phyloP scores from a whole-genome alignment of 371 early-diverging fungal genomes.

The Apophysomyces ossiformis region DNA sequence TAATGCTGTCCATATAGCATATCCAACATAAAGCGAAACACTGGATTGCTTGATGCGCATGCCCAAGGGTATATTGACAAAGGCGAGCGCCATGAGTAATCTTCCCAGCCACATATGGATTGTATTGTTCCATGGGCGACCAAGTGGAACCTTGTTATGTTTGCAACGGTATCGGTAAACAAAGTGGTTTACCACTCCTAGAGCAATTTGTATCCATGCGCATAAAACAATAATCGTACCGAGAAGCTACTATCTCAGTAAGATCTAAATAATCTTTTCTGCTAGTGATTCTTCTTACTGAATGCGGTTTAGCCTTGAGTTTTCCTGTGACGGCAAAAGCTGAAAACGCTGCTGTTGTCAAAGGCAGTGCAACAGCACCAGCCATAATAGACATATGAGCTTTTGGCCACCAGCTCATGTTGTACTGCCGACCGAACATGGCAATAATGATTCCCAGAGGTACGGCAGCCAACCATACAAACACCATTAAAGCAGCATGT shows the following conservation, averaged over 20 bases:
- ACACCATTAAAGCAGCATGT: slow-evolving; percentile 37
- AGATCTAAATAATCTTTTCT: not conserved
- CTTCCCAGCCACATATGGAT: slow-evolving; percentile 43
- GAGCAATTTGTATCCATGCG: slow-evolving; percentile 31
- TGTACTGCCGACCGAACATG: slow-evolving; percentile 36
- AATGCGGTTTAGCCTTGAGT: slow-evolving; percentile 29
- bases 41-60: slow-evolving; percentile 31
- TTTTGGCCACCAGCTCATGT: slow-evolving; percentile 35
- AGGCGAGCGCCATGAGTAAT: slow-evolving; percentile 20
- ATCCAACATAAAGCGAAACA: slow-evolving; percentile 22
- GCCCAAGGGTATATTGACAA: slow-evolving; percentile 41
- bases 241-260: slow-evolving; percentile 19
- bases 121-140: slow-evolving; percentile 35
- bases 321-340: slow-evolving; percentile 28
- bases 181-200: slow-evolving; percentile 36
- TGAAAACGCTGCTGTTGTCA: slow-evolving; percentile 25
- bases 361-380: slow-evolving; percentile 27
- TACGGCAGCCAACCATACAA: slow-evolving; percentile 41
- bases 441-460: slow-evolving; percentile 32
- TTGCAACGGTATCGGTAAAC: slow-evolving; percentile 32
- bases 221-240: slow-evolving; percentile 34
- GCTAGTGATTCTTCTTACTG: slow-evolving; percentile 24
- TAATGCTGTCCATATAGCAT: slow-evolving; percentile 26
- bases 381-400: slow-evolving; percentile 45
- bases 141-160: slow-evolving; percentile 18